Evolutionary conservation across 2,329 filamentous ascomycete genomes (phyloP).

Genomic region (Apiospora arundinis): DNA sequence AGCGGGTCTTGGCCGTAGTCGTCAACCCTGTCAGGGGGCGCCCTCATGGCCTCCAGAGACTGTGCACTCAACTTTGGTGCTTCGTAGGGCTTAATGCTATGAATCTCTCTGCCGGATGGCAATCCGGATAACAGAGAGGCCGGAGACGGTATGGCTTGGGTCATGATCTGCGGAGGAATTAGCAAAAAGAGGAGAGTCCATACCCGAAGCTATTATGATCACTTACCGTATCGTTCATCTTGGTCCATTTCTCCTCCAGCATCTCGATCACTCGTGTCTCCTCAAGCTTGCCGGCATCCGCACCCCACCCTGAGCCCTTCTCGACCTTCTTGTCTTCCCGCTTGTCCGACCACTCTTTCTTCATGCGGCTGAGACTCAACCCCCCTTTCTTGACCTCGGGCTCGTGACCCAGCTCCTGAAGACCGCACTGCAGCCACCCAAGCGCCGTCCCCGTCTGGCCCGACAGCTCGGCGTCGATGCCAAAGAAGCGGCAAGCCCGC

Average conservation of each 20-base stretch:
- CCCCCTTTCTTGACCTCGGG: slow-evolving; percentile 56
- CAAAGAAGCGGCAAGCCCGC: slow-evolving; percentile 89
- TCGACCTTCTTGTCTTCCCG: slow-evolving; percentile 82
- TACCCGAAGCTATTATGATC: not conserved
- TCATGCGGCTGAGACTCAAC: slow-evolving; percentile 59
- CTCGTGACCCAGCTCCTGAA: slow-evolving; percentile 74
- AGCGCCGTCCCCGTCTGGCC: slow-evolving; percentile 85
- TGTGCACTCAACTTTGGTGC: slow-evolving; percentile 70
- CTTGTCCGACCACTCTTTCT: slow-evolving; percentile 74
- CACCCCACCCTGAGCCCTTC: slow-evolving; percentile 75
- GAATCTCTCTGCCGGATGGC: slow-evolving; percentile 88
- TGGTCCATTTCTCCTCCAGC: slow-evolving; percentile 87
- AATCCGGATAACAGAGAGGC: slow-evolving; percentile 77
- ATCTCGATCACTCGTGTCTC: slow-evolving; percentile 86
- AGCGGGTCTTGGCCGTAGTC: slow-evolving; percentile 45
- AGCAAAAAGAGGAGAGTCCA: not conserved
- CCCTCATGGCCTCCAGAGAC: slow-evolving; percentile 67
- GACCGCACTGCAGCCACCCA: slow-evolving; percentile 82
- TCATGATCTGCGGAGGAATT: slow-evolving; percentile 67
- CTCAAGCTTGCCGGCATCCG: slow-evolving; percentile 84
- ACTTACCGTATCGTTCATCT: slow-evolving; percentile 88
- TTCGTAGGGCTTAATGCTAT: slow-evolving; percentile 71
- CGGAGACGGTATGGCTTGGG: slow-evolving; percentile 75
- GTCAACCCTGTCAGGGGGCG: slow-evolving; percentile 55
- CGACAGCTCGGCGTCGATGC: slow-evolving; percentile 83